phyloP scores from a whole-genome alignment of 345 rosid genomes.

The Salix arbutifolia region DNA sequence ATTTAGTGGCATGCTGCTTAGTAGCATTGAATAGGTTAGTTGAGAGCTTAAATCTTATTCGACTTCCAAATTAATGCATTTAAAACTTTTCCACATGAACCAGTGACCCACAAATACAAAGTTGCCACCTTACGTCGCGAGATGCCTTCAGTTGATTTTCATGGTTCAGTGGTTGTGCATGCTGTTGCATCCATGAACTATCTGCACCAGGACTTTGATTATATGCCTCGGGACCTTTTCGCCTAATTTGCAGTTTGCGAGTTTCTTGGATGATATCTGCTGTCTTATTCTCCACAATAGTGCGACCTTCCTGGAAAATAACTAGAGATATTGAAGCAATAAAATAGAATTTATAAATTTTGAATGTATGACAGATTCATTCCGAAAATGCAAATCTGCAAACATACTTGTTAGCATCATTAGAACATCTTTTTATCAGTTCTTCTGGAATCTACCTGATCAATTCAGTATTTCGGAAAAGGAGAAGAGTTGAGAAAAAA shows the following conservation, averaged over 20 bases:
- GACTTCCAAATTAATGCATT: background rate
- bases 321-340: background rate
- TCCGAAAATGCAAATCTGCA: background rate
- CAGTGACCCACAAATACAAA: constrained; percentile 39
- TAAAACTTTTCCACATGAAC: constrained; percentile 23
- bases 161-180: constrained; percentile 44
- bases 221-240: constrained; percentile 51
- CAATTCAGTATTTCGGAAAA: background rate
- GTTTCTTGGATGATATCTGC: constrained; percentile 73
- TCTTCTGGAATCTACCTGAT: background rate
- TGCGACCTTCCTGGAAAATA: constrained; percentile 70
- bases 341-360: background rate
- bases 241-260: constrained; percentile 63
- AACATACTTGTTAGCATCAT: background rate
- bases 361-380: background rate
- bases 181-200: constrained; percentile 50
- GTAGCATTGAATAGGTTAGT: background rate
- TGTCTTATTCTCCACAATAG: constrained; percentile 72
- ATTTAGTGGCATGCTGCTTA: background rate
- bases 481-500: background rate
- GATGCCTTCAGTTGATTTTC: constrained; percentile 97
- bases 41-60: background rate
- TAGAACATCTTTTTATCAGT: background rate
- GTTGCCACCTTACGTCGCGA: constrained; percentile 96
- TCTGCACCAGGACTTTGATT: constrained; percentile 36